These are phyloP conservation scores for Poronia punctata DNA, from an alignment of 495 filamentous ascomycete species.

Conservation along the genomic window DNA sequence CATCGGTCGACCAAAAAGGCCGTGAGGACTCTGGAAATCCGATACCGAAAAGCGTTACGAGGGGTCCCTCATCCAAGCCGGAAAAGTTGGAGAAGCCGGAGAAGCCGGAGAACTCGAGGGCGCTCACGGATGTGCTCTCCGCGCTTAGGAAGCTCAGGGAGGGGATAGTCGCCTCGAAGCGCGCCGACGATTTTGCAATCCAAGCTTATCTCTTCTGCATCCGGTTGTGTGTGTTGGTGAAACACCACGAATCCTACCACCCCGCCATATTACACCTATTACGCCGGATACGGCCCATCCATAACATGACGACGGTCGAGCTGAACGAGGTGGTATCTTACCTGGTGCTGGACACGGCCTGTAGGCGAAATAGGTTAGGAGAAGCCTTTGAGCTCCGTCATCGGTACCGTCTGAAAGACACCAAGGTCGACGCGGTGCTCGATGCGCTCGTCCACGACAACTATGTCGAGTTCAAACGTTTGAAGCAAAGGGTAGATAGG, in stretches of 20 bases:
- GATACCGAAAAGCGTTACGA: conserved; percentile 3
- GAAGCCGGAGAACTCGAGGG: conserved; percentile 22
- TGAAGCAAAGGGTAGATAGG: conserved; percentile 65
- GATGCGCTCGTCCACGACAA: conserved; percentile 69
- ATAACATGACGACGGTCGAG: conserved; percentile 59
- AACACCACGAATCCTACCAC: conserved; percentile 80
- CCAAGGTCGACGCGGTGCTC: conserved; percentile 59
- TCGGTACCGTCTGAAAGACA: conserved; percentile 49
- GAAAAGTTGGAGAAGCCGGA: conserved; percentile 22
- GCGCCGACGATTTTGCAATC: conserved; percentile 60
- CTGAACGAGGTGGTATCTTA: conserved; percentile 72
- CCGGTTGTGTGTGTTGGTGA: conserved; percentile 69
- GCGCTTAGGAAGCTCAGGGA: conserved; percentile 91
- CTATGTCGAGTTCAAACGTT: conserved; percentile 69
- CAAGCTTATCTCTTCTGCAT: conserved; percentile 75
- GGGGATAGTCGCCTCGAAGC: conserved; percentile 67
- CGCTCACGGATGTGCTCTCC: conserved; percentile 45
- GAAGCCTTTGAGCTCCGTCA: conserved; percentile 60
- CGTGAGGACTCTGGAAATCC: conserved; percentile 8
- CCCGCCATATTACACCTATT: conserved; percentile 78
- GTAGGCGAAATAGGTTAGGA: conserved; percentile 67
- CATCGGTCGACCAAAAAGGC: conserved; percentile 11
- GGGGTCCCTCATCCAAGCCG: conserved; percentile 12
- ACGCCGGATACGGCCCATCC: conserved; percentile 55
- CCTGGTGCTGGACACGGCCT: conserved; percentile 80